phyloP scores from a whole-genome alignment of 441 rosid genomes.

The Metrosideros polymorpha region DNA sequence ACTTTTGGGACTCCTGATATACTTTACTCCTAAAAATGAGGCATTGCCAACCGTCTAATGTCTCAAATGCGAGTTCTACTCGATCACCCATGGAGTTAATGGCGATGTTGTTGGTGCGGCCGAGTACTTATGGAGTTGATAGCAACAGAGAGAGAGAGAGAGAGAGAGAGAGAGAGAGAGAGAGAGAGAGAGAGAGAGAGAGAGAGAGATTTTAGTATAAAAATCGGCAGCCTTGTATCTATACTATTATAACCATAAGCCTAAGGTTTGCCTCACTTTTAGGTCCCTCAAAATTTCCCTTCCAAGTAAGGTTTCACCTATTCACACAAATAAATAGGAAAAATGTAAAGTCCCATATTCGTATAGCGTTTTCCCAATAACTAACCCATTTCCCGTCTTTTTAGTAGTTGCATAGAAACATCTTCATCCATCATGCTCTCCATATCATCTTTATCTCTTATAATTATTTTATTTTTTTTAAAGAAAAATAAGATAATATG shows the following conservation, averaged over 20 bases:
- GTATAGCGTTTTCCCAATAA: no score
- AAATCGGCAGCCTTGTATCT: no score
- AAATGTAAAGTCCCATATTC: neutral
- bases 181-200: no score
- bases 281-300: neutral
- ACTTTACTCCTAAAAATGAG: neutral
- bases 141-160: neutral
- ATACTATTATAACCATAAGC: no score
- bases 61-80: neutral
- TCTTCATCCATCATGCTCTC: no score
- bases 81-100: neutral
- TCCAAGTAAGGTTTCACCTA: neutral
- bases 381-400: no score
- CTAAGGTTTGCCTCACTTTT: neutral
- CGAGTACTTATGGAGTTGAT: fast-evolving
- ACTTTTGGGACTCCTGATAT: no score
- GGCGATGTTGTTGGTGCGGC: neutral
- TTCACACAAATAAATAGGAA: neutral
- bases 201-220: neutral
- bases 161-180: no score
- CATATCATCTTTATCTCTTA: no score
- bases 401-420: no score
- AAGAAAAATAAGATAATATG: no score
- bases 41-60: neutral
- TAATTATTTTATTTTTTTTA: no score